Conservation (phyloP, 495 filamentous ascomycete species). For the Ascodesmis nigricans region DNA sequence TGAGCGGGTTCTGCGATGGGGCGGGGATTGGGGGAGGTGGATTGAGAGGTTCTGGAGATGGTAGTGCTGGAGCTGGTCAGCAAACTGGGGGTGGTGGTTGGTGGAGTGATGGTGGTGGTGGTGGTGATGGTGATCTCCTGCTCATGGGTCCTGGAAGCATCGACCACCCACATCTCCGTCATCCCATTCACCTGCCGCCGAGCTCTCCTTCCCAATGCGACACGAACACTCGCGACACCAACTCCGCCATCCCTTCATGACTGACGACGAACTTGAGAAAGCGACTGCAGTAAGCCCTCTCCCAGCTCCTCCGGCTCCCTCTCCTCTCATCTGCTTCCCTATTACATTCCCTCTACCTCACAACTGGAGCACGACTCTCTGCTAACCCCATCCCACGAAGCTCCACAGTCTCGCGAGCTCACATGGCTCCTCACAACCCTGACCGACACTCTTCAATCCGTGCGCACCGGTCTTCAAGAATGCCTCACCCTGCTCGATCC, state of each 20-base stretch:
- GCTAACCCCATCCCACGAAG: too few relatives aligned
- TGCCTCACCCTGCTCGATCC: constrained; percentile 67
- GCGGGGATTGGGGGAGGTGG: neutral
- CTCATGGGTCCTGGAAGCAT: neutral
- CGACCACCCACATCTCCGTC: neutral
- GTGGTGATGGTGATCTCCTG: too few relatives aligned
- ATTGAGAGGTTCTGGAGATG: neutral
- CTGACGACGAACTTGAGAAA: constrained; percentile 11
- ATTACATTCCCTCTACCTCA: constrained; percentile 1
- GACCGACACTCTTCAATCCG: constrained; percentile 47
- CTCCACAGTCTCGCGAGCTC: constrained; percentile 34
- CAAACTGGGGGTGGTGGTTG: neutral
- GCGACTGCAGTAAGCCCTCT: constrained; percentile 13
- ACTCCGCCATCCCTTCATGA: constrained; percentile 5
- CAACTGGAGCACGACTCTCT: too few relatives aligned
- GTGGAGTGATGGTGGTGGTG: neutral
- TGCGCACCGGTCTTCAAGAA: constrained; percentile 73
- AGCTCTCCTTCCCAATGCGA: neutral
- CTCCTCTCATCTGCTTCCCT: neutral
- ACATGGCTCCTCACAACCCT: constrained; percentile 68
- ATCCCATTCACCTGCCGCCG: neutral
- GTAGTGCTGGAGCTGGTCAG: neutral
- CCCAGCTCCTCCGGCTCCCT: neutral
- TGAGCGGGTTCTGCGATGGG: neutral
- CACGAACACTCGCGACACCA: neutral